Evolutionary conservation across 2,329 filamentous ascomycete species (phyloP), one percentile per base, ranked within the genome.

Genomic region (Pseudopithomyces maydicus): DNA sequence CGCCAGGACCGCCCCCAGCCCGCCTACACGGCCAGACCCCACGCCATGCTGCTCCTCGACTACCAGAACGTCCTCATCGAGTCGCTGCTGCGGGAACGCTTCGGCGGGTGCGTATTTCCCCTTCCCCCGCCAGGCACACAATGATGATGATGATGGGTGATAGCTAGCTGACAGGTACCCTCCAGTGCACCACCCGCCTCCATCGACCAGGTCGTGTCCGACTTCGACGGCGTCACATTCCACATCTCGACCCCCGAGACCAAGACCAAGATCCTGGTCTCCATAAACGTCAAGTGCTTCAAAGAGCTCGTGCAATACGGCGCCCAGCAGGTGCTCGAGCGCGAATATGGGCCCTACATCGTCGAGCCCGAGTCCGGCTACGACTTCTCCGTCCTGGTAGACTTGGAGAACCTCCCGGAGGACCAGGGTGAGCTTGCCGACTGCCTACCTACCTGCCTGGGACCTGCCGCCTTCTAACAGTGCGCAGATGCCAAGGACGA

Each of bases 31-130:
- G 38, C 59, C 63, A 56, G 77, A n/a, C 26, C 8, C 26, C 26
- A 29, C 26, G 26, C 66, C 63, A 89, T 89, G 95, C 88, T 99
- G 82, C 89, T 99, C 69, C 88, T 99, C 77, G 96, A 99, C 81
- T 99, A 99, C 74, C 95, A 99, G 78, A 99, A 99, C 79, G 92
- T 96, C 50, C 86, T 99, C 75, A 96, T 99, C 70, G 92, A 98
- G 82, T 94, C 93, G 70, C 88, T 99, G 67, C 86, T 99, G 66
- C 96, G 89, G 68, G 96, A 99, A 82, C 87, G 95, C 72, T 96
- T 99, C 82, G 91, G 90, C 54, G 90, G 90, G 91, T 94, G 84
- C 72, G 65, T 38, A 39, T 47, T 64, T 70, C 72, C 71, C 71
- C 70, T 64, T 70, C 55, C 61, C 41, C 63, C 38, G 64, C 46